Evolutionary conservation across 179 eudicot genomes (phyloP), one percentile per base, ranked within the genome.

Genomic region (Dionaea muscipula): DNA sequence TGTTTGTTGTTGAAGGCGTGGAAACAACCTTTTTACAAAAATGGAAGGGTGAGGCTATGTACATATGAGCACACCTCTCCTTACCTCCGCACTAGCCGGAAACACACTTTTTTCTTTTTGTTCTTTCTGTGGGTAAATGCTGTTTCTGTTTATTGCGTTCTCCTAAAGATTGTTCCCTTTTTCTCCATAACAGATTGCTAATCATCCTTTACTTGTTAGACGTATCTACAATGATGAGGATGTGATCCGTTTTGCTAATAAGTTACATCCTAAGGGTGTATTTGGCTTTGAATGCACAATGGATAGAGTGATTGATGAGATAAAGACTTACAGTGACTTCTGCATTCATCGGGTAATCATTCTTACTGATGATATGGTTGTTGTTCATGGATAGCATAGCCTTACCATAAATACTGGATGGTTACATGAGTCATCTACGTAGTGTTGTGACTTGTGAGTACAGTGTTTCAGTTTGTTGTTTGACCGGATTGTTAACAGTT

Each of bases 151-250:
- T 56, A 15, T 8, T n/a, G n/a, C n/a, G n/a, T n/a, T 6, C 41
- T 0, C n/a, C 53, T 36, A 40, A 51, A 20, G 23, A 62, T 40
- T 59, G 28, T 43, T n/a, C 20, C 43, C 61, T 33, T 25, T 55
- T 62, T 36, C 27, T 44, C 4, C 35, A 37, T 67, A 58, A 38
- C 83, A 91, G 98, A 91, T 91, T 68, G 98, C 98, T 53, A 91
- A 91, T 76, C 98, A 91, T 71, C 95, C 94, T 23, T 75, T 91
- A 68, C 78, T 91, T 57, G 81, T 91, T 74, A 84, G 98, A 64
- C 95, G 95, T 26, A 73, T 80, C 35, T 86, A 87, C 79, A 68
- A 61, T 45, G 83, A 91, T 56, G 76, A 55, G 35, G 95, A 91
- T 68, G 71, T 87, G 72, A 65, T 77, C 68, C 85, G 94, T 45